Percentiles rank a stretch among this genome's conserved stretches.
Evolutionary conservation across 2,329 filamentous ascomycete genomes (phyloP).

Genomic region (Gremmenia infestans): DNA sequence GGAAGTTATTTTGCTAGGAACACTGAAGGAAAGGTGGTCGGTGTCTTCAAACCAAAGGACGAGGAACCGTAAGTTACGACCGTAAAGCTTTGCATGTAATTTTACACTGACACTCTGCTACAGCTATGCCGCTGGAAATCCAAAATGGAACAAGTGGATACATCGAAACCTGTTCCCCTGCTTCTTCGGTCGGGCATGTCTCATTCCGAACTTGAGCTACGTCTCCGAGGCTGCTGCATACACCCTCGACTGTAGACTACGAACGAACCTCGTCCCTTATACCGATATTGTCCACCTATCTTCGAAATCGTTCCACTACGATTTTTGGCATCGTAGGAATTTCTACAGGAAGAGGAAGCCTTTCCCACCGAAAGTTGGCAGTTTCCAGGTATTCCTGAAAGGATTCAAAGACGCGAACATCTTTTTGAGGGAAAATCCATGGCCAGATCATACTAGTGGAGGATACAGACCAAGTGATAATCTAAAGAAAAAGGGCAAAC

Average conservation of each 20-base stretch:
- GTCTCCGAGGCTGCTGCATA: conserved; percentile 97
- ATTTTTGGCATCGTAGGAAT: conserved; percentile 90
- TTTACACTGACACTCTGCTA: too few species aligned
- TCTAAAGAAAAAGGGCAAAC: conserved; percentile 61
- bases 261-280: conserved; percentile 90
- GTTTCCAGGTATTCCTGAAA: conserved; percentile 95
- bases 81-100: too few species aligned
- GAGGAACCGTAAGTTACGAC: conserved; percentile 63
- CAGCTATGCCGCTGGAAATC: conserved; percentile 83
- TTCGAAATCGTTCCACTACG: conserved; percentile 96
- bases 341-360: conserved; percentile 84
- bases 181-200: conserved; percentile 87
- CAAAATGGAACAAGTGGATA: conserved; percentile 99
- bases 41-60: conserved; percentile 98
- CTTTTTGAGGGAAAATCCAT: conserved; percentile 90
- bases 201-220: conserved; percentile 96
- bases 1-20: conserved; percentile 97
- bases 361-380: conserved; percentile 84
- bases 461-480: conserved; percentile 66
- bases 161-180: conserved; percentile 96
- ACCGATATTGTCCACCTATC: conserved; percentile 92
- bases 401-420: conserved; percentile 96
- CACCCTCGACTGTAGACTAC: conserved; percentile 83
- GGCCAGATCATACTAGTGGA: conserved; percentile 73
- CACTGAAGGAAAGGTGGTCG: conserved; percentile 85